Evolutionary conservation across 1,284 basidiomycete species (phyloP), one percentile per base, ranked within the genome.

Genomic region (Boletus mariae): DNA sequence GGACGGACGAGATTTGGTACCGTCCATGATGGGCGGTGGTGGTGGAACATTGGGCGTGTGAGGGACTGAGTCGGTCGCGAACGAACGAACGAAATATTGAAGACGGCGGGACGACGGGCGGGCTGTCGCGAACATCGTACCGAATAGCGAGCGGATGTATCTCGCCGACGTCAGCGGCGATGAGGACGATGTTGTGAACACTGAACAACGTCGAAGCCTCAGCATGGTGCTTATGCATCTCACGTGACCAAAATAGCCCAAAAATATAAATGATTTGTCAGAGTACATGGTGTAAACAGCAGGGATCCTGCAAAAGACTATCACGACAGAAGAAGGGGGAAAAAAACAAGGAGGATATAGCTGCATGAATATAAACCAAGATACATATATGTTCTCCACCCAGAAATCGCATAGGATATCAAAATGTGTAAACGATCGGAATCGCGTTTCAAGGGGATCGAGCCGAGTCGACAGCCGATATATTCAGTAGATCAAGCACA

Each of bases 61-160:
- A 38, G 66, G 52, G 5, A 69, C 45, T 0, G 68, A 54, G 31
- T 67, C 69, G 8, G 69, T 70, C 15, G 69, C 45, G 20, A 67
- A 51, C 2, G 43, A 54, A 12, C 66, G 69, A 34, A 61, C 13
- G 12, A 69, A 45, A 10, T 13, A 31, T 9, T 53, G 63, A 26
- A 68, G 8, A 15, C 40, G 61, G 38, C 55, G 55, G 37, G 47
- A 43, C 26, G 53, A 50, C 12, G 47, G 29, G 20, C 61, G 63
- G 41, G 57, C 49, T 32, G 45, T 57, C 23, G 63, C 52, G 48
- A 68, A 25, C 65, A 70, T 69, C 63, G 54, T 55, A 50, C 38
- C 31, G 4, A 32, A 50, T 55, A 47, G 63, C 49, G 61, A 61
- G 52, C 53, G 46, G 17, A 40, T 5, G 45, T 26, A 38, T 55